Conservation (phyloP, 2,329 filamentous ascomycete species). For the Samsoniella hepiali region DNA sequence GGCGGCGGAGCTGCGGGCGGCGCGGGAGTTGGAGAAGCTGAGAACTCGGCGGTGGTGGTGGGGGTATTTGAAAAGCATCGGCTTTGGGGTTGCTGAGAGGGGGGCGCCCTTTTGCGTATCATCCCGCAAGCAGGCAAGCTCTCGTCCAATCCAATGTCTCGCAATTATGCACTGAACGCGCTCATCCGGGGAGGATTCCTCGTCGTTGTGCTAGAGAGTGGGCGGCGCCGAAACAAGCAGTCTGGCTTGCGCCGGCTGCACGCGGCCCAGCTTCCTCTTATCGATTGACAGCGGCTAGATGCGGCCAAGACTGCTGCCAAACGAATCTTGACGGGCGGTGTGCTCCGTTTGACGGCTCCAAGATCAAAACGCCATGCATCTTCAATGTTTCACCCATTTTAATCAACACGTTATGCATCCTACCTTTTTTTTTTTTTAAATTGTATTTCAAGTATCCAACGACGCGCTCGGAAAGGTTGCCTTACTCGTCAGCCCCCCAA, state of each 20-base stretch:
- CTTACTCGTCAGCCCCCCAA: neutral
- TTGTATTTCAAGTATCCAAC: neutral
- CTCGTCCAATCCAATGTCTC: constrained; percentile 12
- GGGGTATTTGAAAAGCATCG: neutral
- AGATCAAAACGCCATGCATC: too few relatives aligned
- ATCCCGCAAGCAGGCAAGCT: neutral
- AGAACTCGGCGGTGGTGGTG: constrained; percentile 5
- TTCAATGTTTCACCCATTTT: too few relatives aligned
- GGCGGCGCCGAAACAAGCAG: neutral
- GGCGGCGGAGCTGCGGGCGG: constrained; percentile 1
- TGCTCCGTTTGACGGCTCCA: too few relatives aligned
- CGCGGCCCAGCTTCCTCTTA: constrained; percentile 27
- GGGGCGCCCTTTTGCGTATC: neutral
- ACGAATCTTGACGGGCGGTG: too few relatives aligned
- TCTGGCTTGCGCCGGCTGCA: constrained; percentile 26
- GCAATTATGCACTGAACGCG: neutral
- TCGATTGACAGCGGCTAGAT: constrained; percentile 20
- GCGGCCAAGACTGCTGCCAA: neutral
- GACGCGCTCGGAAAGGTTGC: too few relatives aligned
- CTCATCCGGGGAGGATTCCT: too few relatives aligned
- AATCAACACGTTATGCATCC: too few relatives aligned
- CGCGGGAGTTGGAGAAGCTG: constrained; percentile 4
- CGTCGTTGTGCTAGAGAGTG: neutral
- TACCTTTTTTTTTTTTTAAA: neutral
- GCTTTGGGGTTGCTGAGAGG: neutral